These are phyloP conservation scores for Austroboletus niveus DNA, from an alignment of 1,284 basidiomycete species.

Conservation along the genomic window DNA sequence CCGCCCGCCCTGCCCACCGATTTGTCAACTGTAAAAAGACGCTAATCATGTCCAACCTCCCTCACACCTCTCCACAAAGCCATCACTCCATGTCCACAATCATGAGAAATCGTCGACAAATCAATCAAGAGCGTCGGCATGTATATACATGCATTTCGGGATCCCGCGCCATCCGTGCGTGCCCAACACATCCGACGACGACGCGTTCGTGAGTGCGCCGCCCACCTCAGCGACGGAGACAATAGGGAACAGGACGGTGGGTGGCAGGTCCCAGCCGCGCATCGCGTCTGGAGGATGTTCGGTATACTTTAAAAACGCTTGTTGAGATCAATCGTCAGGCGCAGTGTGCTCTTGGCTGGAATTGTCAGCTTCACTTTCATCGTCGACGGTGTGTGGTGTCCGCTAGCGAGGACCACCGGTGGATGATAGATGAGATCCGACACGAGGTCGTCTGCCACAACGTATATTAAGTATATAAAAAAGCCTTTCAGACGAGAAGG, in stretches of 20 bases:
- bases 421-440: slow-evolving; percentile 65
- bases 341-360: slow-evolving; percentile 64
- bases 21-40: too few species aligned
- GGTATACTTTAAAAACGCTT: slow-evolving; percentile 90
- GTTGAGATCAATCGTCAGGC: slow-evolving; percentile 71
- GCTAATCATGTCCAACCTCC: background rate
- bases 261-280: slow-evolving; percentile 89
- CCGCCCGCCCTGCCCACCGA: too few species aligned
- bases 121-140: slow-evolving; percentile 83
- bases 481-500: background rate
- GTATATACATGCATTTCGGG: slow-evolving; percentile 67
- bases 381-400: slow-evolving; percentile 24
- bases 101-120: slow-evolving; percentile 88
- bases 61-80: background rate
- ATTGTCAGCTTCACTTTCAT: slow-evolving; percentile 72
- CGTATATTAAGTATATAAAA: background rate
- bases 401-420: slow-evolving; percentile 58
- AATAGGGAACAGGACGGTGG: slow-evolving; percentile 64
- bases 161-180: slow-evolving; percentile 87
- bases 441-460: slow-evolving; percentile 33
- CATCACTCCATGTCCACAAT: too few species aligned
- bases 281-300: slow-evolving; percentile 97
- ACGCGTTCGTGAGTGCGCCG: slow-evolving; percentile 3
- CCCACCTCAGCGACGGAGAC: slow-evolving; percentile 28
- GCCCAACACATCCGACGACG: slow-evolving; percentile 22